Percentiles rank a stretch among this genome's conserved stretches.
Conservation (phyloP, 2,329 filamentous ascomycete species). For the Lasiodiplodia sp. region DNA sequence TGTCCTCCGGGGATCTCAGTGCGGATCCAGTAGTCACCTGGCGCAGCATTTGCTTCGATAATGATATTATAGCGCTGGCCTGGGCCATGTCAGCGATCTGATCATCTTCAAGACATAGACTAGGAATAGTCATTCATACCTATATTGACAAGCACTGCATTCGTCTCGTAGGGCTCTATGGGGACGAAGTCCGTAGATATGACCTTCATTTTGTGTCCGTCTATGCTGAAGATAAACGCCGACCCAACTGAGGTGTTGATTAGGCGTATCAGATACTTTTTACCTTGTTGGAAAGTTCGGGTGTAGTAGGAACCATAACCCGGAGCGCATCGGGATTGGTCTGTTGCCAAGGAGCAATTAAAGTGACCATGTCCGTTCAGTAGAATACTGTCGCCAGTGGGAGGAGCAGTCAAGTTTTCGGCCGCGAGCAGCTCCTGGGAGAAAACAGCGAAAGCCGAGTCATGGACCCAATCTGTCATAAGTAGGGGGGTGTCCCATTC, state of each 20-base stretch:
- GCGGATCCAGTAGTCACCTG: constrained; percentile 40
- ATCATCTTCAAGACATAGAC: background rate
- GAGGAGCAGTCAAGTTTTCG: background rate
- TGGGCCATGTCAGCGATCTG: background rate
- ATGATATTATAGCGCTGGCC: constrained; percentile 56
- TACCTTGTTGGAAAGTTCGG: constrained; percentile 39
- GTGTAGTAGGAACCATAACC: constrained; percentile 20
- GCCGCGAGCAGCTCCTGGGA: constrained; percentile 8
- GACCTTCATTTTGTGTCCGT: constrained; percentile 47
- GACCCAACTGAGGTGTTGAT: constrained; percentile 51
- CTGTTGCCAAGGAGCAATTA: constrained; percentile 2
- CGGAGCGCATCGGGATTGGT: constrained; percentile 15
- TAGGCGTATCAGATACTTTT: constrained; percentile 53
- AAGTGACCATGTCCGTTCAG: constrained; percentile 26
- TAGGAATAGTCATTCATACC: background rate
- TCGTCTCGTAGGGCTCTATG: constrained; percentile 45
- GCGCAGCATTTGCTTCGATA: constrained; percentile 48
- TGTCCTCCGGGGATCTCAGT: constrained; percentile 32
- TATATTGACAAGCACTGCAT: constrained; percentile 34
- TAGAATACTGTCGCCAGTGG: constrained; percentile 22
- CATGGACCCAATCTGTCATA: constrained; percentile 69
- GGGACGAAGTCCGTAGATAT: constrained; percentile 47
- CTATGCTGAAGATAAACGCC: constrained; percentile 48
- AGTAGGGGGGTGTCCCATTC: constrained; percentile 66
- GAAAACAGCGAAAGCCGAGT: constrained; percentile 26